Evolutionary conservation across 768 basidiomycete genomes (phyloP), one percentile per base, ranked within the genome.

Genomic region (Lentinus brumalis): DNA sequence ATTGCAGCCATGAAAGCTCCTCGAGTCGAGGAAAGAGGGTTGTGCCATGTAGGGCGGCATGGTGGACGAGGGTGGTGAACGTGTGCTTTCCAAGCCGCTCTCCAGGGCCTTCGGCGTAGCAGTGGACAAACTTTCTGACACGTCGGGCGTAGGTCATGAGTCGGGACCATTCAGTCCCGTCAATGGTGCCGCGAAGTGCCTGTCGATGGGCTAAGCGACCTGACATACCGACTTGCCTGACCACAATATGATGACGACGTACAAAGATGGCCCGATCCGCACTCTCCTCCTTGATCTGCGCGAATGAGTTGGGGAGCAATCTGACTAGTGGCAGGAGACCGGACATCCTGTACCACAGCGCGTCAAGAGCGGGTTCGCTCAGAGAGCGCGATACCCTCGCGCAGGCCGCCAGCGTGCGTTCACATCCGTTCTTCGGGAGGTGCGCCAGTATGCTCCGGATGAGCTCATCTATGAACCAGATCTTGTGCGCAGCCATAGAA

Each of bases 1-100:
- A 62, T 41, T 62, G 61, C 29, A 62, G 51, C 61, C 61, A 62
- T 5, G 61, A 57, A 11, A 62, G 56, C 41, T 62, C 61, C n/a
- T 62, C 50, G 8, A 62, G 61, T 10, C 46, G 50, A 12, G 61
- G 61, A 10, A 62, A 51, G 5, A 62, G 51, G 8, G 56, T 42
- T 39, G 45, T 39, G 12, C 56, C 56, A 7, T 35, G 7, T 11
- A 39, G 52, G 18, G 50, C 26, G 9, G 61, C 56, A 21, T 41
- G 52, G 1, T 26, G 51, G 14, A 57, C 45, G 2, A 62, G 52
- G 12, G 61, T 44, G 7, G 55, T 50, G 29, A 62, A 57, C n/a
- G 61, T 53, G 14, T 46, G 31, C 8, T 47, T 44, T 26, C 44
- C 21, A 18, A 53, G 46, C 29, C 50, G 56, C 16, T 62, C 56